A percentile compares a stretch with the other conserved stretches of the same genome.
phyloP scores from a whole-genome alignment of 129 eudicot genomes.

The Pittosporum tobira region DNA sequence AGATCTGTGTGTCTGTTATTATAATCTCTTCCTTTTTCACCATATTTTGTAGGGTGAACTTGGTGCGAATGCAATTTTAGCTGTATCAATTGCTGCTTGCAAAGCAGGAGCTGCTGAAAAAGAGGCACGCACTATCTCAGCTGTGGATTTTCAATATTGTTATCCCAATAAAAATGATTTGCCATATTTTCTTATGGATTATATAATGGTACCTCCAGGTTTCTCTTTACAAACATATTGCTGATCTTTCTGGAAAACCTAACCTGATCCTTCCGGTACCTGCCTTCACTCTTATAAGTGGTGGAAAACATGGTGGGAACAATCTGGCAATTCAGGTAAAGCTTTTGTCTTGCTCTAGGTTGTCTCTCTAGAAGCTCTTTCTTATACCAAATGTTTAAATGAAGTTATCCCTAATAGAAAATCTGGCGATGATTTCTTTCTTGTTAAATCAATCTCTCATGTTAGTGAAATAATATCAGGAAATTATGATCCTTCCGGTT shows the following conservation, averaged over 20 bases:
- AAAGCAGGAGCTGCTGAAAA: slow-evolving; percentile 97
- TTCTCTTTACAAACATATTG: slow-evolving; percentile 82
- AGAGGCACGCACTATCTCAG: slow-evolving; percentile 37
- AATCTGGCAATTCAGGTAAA: slow-evolving; percentile 65
- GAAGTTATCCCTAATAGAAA: background rate
- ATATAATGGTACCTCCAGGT: slow-evolving; percentile 35
- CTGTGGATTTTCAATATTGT: background rate
- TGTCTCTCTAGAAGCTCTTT: background rate
- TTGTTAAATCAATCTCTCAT: background rate
- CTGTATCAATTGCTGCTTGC: slow-evolving; percentile 95
- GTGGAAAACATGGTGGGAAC: slow-evolving; percentile 90
- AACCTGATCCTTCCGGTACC: slow-evolving; percentile 68
- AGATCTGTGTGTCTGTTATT: too few relatives aligned
- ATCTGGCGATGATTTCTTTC: background rate
- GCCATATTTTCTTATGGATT: background rate
- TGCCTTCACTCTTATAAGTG: slow-evolving; percentile 75
- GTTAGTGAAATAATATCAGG: slow-evolving; percentile 29
- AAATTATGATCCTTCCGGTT: slow-evolving; percentile 82
- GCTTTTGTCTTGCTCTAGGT: slow-evolving; percentile 11
- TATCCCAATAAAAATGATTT: background rate
- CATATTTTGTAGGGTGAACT: slow-evolving; percentile 65
- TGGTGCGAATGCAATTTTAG: slow-evolving; percentile 93
- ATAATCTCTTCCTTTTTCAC: background rate
- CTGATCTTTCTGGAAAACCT: slow-evolving; percentile 77
- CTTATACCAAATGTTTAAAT: slow-evolving; percentile 1